These are phyloP conservation scores for Thraustotheca clavata DNA, from an alignment of 352 stramenopile genomes.

Conservation along the genomic window DNA sequence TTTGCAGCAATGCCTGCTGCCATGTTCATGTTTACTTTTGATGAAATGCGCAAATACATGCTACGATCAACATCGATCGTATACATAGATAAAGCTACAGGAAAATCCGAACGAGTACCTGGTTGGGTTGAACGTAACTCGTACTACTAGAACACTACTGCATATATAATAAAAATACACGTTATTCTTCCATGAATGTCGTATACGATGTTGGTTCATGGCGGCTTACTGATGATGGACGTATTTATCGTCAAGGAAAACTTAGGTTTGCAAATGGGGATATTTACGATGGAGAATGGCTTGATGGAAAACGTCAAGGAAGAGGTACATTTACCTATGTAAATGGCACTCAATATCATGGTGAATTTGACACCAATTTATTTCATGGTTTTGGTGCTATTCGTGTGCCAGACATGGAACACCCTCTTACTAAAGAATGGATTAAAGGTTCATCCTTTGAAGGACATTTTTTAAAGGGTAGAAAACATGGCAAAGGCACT, in stretches of 20 bases:
- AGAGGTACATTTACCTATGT: slow-evolving; percentile 45
- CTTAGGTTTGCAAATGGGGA: slow-evolving; percentile 71
- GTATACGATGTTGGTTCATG: slow-evolving; percentile 60
- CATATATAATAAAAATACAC: neutral
- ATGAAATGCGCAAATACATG: slow-evolving; percentile 83
- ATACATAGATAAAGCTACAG: slow-evolving; percentile 39
- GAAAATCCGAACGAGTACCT: slow-evolving; percentile 41
- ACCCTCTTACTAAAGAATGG: slow-evolving; percentile 61
- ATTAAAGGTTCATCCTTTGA: slow-evolving; percentile 51
- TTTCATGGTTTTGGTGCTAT: slow-evolving; percentile 61
- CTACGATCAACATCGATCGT: slow-evolving; percentile 58
- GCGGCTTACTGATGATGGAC: slow-evolving; percentile 59
- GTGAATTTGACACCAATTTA: slow-evolving; percentile 42
- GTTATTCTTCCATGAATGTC: slow-evolving; percentile 23
- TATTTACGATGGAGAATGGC: slow-evolving; percentile 80
- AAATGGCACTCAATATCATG: slow-evolving; percentile 48
- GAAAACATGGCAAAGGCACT: slow-evolving; percentile 45
- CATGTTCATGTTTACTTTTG: slow-evolving; percentile 74
- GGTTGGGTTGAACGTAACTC: slow-evolving; percentile 77
- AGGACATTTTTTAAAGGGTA: slow-evolving; percentile 42
- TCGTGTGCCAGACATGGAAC: slow-evolving; percentile 37
- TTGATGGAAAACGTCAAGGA: slow-evolving; percentile 67
- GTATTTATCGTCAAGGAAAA: slow-evolving; percentile 55
- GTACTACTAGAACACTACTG: slow-evolving; percentile 50
- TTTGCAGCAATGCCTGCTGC: slow-evolving; percentile 77